Base-by-base conservation (phyloP, 805 yeast genomes). In the Metschnikowia matae region DNA sequence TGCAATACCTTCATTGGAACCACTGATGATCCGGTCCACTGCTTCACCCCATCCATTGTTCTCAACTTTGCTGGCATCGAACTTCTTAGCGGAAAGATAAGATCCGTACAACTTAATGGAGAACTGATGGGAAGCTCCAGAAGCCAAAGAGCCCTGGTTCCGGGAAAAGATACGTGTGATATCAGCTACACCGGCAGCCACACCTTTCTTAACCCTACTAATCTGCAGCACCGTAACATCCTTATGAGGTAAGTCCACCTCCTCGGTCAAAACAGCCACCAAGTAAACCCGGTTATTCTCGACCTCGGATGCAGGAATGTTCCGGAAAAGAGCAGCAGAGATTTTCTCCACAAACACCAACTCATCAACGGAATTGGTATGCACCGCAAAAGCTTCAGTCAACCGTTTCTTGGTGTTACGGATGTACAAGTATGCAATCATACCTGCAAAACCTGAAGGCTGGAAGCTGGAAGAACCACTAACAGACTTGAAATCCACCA, bases 31-130 rank as follows among this genome's bases (percentile, higher is more conserved):
- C 59, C 95, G 74, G 59, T 88, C 89, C 20, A 86, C 79, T 46
- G 87, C 69, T 54, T 85, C 91, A 69, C 96, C 97, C 96, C 96
- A 89, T 45, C 97, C 97, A 52, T 81, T 78, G 62, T 83, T 84
- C 21, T 53, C 58, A 11, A 50, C 46, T 20, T 41, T 35, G 11
- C 17, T 14, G 13, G 54, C 21, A 52, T 65, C 69, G n/a, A 55
- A 54, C 52, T 62, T 69, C 53, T 71, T 71, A 29, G 67, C 69
- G 51, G 74, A 74, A 57, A 83, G 77, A 58, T 77, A 84, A 0
- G 94, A 84, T 1, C 92, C 86, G 62, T 78, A 89, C 59, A 89
- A 68, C 59, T 84, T 81, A 57, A 89, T 79, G 4, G 80, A 75
- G 63, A 89, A 86, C 55, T 83, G 85, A 63, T 84, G 89, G 0